Evolutionary conservation across 306 rosid species (phyloP).

Genomic region (Dalbergia cultrata): DNA sequence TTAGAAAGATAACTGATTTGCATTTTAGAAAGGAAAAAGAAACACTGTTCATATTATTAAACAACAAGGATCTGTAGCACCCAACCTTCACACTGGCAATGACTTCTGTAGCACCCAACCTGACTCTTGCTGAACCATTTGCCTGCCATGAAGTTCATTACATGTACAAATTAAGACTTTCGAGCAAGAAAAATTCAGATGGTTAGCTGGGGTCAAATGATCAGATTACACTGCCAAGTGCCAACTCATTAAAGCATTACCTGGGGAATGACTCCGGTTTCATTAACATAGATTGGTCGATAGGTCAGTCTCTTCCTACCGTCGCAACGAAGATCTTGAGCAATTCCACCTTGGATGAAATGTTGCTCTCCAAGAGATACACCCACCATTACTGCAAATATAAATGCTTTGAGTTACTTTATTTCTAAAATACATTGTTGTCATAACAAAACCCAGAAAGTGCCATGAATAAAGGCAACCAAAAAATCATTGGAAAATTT

Average conservation of each 20-base stretch:
- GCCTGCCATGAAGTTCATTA: slow-evolving; percentile 62
- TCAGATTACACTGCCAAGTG: slow-evolving; percentile 13
- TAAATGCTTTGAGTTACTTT: not conserved
- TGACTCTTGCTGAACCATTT: slow-evolving; percentile 86
- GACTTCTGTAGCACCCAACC: slow-evolving; percentile 85
- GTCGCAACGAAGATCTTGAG: slow-evolving; percentile 90
- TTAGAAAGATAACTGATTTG: too few relatives aligned
- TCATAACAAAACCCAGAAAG: too few relatives aligned
- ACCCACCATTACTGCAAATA: slow-evolving; percentile 66
- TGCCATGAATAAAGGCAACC: too few relatives aligned
- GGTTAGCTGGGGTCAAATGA: not conserved
- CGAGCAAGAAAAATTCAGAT: not conserved
- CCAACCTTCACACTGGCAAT: slow-evolving; percentile 95
- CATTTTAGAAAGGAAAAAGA: too few relatives aligned
- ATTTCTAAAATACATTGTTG: not conserved
- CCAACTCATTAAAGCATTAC: slow-evolving; percentile 44
- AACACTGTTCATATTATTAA: not conserved
- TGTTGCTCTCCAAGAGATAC: slow-evolving; percentile 74
- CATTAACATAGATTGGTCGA: slow-evolving; percentile 73
- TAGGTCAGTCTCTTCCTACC: slow-evolving; percentile 80
- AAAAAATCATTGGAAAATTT: too few relatives aligned
- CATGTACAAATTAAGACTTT: slow-evolving; percentile 15
- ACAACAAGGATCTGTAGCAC: too few relatives aligned
- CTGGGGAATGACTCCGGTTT: slow-evolving; percentile 88
- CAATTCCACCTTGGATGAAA: slow-evolving; percentile 85